Evolutionary conservation across 78 protist genomes (phyloP), one percentile per base, ranked within the genome.

Genomic region (Speleostelium caveatum): DNA sequence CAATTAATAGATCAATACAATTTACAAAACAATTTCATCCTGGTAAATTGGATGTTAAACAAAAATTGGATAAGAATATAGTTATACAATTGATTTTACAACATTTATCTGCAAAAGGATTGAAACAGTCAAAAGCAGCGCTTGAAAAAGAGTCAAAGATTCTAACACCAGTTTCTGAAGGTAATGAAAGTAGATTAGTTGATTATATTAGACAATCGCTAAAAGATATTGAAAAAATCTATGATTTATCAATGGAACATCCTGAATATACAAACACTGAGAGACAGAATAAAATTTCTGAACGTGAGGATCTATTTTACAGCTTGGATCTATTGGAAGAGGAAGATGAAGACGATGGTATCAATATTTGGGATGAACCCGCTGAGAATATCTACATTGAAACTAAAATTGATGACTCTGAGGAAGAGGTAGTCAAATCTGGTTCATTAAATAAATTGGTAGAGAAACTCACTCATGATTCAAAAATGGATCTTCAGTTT

Each of bases 181-280:
- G 69, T 36, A 63, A 45, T 28, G 80, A 72, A 51, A 83, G 92
- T 51, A 28, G 85, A 38, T 73, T 92, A 3, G 92, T 83, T 3
- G 51, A 71, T 7, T 65, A 68, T 53, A 72, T 92, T 8, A 56
- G 86, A 39, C 63, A 83, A 7, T 92, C 93, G 7, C 19, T 92
- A 22, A 67, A 41, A 30, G 95, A 92, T 45, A 68, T 90, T 0
- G 95, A 92, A 28, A 55, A 74, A 4, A 59, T 92, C n/a, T 92
- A 85, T 53, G 95, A 92, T 71, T 85, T 92, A 39, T 67, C 95
- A 7, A 91, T 91, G 83, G 95, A 80, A 30, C 86, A 76, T 45
- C 19, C 62, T 45, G 87, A 86, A 41, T 76, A 62, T 28, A 49
- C 41, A 1, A 53, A 33, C 14, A 76, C 66, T 17, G 86, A 76